phyloP scores from a whole-genome alignment of 768 basidiomycete genomes.

The Boletus subcaerulescens region DNA sequence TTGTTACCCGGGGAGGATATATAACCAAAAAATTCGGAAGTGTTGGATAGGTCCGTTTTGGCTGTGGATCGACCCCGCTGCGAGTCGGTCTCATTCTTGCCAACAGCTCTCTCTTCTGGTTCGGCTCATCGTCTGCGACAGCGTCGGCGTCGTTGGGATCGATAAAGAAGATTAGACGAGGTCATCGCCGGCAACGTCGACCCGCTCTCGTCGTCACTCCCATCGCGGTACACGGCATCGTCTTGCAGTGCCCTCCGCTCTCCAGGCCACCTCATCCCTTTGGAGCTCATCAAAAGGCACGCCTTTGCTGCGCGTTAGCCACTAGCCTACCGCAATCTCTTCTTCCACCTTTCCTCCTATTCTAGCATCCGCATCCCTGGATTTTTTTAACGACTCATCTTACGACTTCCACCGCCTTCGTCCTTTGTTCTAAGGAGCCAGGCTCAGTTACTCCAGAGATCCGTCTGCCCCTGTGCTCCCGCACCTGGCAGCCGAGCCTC shows the following conservation, averaged over 20 bases:
- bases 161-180: constrained; percentile 28
- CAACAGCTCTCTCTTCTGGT: constrained; percentile 31
- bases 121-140: constrained; percentile 39
- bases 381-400: constrained; percentile 59
- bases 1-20: constrained; percentile 12
- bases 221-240: constrained; percentile 19
- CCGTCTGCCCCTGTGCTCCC: constrained; percentile 41
- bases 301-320: constrained; percentile 94
- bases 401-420: constrained; percentile 53
- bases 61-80: constrained; percentile 44
- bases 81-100: constrained; percentile 43
- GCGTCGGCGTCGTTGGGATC: constrained; percentile 43
- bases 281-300: constrained; percentile 69
- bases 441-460: constrained; percentile 40
- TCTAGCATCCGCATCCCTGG: constrained; percentile 22
- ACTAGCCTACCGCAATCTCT: constrained; percentile 31
- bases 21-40: constrained; percentile 23
- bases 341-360: constrained; percentile 28
- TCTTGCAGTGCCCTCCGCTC: constrained; percentile 13
- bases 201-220: constrained; percentile 1
- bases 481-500: constrained; percentile 42
- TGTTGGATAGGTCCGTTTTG: constrained; percentile 30
- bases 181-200: constrained; percentile 28
- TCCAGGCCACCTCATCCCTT: constrained; percentile 27
- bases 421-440: constrained; percentile 40